Evolutionary conservation across 2,329 filamentous ascomycete species (phyloP).

Genomic region (Colletotrichum truncatum): DNA sequence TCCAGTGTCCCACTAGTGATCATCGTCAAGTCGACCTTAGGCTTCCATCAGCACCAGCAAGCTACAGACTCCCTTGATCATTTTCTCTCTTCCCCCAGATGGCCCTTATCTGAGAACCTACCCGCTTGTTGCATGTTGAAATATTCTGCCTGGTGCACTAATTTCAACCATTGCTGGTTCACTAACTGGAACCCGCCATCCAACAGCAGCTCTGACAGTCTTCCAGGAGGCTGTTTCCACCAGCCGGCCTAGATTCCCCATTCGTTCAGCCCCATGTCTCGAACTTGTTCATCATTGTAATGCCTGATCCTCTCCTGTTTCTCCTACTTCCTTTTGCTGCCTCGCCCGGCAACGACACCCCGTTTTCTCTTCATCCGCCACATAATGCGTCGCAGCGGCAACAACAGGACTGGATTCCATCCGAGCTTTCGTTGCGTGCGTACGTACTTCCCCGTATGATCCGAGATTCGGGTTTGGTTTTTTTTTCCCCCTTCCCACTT

Average conservation of each 20-base stretch:
- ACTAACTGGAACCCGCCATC: neutral
- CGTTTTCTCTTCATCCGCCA: slow-evolving; percentile 1
- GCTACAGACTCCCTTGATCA: too few species aligned
- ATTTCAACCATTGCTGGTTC: neutral
- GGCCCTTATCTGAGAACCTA: neutral
- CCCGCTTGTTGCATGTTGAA: neutral
- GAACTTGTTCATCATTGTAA: neutral
- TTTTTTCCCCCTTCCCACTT: neutral
- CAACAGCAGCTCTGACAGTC: too few species aligned
- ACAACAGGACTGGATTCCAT: neutral
- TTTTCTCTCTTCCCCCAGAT: too few species aligned
- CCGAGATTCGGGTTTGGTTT: neutral
- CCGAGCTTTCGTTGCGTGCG: neutral
- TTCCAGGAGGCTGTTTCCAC: slow-evolving; percentile 10
- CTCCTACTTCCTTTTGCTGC: neutral
- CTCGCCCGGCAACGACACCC: slow-evolving; percentile 3
- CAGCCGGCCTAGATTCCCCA: slow-evolving; percentile 12
- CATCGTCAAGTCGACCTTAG: neutral
- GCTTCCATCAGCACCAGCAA: neutral
- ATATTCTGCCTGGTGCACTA: neutral
- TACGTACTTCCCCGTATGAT: neutral
- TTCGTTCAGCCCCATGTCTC: slow-evolving; percentile 21
- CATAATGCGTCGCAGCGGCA: slow-evolving; percentile 2
- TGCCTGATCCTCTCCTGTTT: slow-evolving; percentile 7
- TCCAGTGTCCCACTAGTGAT: neutral